Conservation (phyloP, 2,329 filamentous ascomycete species). For the Pezicula carpinea region DNA sequence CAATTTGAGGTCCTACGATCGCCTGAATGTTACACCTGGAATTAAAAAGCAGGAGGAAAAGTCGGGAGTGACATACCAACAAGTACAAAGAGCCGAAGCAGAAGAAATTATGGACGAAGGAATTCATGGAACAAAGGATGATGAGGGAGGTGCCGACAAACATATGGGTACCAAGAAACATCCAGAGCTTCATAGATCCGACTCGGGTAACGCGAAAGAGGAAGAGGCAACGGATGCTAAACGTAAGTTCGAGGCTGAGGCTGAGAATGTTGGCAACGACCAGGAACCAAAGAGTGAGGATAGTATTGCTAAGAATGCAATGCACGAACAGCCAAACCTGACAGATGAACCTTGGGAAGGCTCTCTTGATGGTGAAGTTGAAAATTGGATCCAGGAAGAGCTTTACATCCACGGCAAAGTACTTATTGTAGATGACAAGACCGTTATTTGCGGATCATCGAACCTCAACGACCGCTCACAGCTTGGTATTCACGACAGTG, state of each 20-base stretch:
- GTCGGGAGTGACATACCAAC: constrained; percentile 78
- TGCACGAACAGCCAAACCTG: constrained; percentile 63
- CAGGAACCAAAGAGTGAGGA: constrained; percentile 22
- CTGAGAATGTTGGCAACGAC: constrained; percentile 27
- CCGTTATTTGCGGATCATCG: constrained; percentile 79
- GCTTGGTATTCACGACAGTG: constrained; percentile 83
- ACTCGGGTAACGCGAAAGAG: constrained; percentile 31
- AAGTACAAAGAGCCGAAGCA: constrained; percentile 82
- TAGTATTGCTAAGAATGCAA: constrained; percentile 73
- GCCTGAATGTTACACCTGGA: constrained; percentile 75
- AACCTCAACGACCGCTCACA: constrained; percentile 93
- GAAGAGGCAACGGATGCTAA: constrained; percentile 43
- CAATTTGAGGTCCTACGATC: constrained; percentile 89
- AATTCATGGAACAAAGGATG: constrained; percentile 53
- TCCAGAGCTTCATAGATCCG: constrained; percentile 22
- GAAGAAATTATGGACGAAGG: constrained; percentile 80
- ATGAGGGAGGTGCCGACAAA: constrained; percentile 36
- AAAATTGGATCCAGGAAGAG: constrained; percentile 92
- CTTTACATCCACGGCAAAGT: constrained; percentile 93
- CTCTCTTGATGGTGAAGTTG: constrained; percentile 66
- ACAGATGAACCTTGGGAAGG: constrained; percentile 75
- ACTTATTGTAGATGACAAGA: constrained; percentile 80
- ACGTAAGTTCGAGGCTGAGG: constrained; percentile 46
- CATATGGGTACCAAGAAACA: constrained; percentile 41
- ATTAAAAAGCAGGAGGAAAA: constrained; percentile 73